Conservation (phyloP, 106 monocot species). For the Dioscorea dumetorum region DNA sequence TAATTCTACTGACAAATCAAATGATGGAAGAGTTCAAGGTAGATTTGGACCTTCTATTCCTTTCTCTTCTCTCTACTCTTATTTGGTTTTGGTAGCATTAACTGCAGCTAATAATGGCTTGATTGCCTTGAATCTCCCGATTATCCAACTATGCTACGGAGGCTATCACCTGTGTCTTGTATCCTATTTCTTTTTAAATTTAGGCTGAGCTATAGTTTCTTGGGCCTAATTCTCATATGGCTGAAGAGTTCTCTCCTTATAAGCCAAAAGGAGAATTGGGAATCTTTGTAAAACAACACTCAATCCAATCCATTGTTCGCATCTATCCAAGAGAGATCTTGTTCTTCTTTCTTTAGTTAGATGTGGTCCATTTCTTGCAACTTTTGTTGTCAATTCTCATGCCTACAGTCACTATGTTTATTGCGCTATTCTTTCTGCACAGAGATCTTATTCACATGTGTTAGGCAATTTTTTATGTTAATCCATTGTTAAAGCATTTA, state of each 20-base stretch:
- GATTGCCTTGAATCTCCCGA: background rate
- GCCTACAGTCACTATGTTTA: slow-evolving; percentile 7
- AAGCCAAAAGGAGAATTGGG: slow-evolving; percentile 20
- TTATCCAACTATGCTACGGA: slow-evolving; percentile 1
- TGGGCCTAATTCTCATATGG: slow-evolving; percentile 3
- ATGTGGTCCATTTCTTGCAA: slow-evolving; percentile 20
- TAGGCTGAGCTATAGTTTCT: background rate
- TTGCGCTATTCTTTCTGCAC: background rate
- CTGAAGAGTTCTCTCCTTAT: slow-evolving; percentile 4
- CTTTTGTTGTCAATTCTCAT: slow-evolving; percentile 22
- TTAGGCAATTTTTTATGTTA: slow-evolving; percentile 3
- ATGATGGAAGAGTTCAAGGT: background rate
- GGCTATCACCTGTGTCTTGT: background rate
- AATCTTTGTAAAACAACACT: slow-evolving; percentile 15
- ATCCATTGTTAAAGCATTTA: background rate
- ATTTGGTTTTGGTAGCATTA: slow-evolving; percentile 4
- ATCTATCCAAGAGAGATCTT: slow-evolving; percentile 22
- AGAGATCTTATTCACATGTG: background rate
- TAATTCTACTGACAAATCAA: background rate
- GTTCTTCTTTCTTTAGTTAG: slow-evolving; percentile 24
- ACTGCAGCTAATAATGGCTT: background rate
- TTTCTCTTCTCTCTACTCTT: background rate
- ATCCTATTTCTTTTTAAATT: background rate
- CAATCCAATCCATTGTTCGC: slow-evolving; percentile 12
- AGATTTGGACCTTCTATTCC: slow-evolving; percentile 2